Evolutionary conservation across 345 rosid species (phyloP), one percentile per base, ranked within the genome.

Genomic region (Salix brachista): DNA sequence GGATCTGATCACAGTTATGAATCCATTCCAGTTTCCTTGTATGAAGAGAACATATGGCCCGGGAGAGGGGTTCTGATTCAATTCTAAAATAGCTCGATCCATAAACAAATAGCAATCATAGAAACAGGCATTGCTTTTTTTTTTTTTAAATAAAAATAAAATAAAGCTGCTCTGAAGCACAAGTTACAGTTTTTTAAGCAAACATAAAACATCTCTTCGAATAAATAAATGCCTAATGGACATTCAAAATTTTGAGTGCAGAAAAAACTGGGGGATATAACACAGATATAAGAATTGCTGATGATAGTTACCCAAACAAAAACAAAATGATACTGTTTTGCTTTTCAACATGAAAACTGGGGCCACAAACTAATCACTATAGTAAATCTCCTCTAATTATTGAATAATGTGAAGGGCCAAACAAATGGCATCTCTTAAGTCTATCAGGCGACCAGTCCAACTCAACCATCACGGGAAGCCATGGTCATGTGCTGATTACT

Each of bases 311-410:
- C 37, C 36, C 75, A 23, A 16, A 48, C 67, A 77, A 70, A 74
- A 16, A 34, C 28, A 78, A 73, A 70, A 60, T 4, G 18, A 44
- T 26, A 5, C 39, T 58, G 64, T n/a, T 61, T 62, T 37, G 58
- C 42, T 58, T 54, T 41, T 60, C 69, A 34, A 23, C 21, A 75
- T 71, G 72, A 65, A 72, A 75, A 71, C 52, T 69, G 52, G 25
- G 5, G 14, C 69, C 39, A 68, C 61, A 66, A 5, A 50, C 60
- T 37, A 71, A 66, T 61, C 54, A 32, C 80, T 74, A 26, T 74
- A 80, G 66, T 67, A 41, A 50, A 77, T 62, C 78, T 71, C 79
- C 77, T 70, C 77, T 17, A 66, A 36, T 71, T 72, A 68, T 67
- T 75, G 48, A 54, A 67, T 77, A 83, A 14, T 41, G 23, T 32